Conservation (phyloP, 1,139 yeast species). For the Candida buenavistaensis region DNA sequence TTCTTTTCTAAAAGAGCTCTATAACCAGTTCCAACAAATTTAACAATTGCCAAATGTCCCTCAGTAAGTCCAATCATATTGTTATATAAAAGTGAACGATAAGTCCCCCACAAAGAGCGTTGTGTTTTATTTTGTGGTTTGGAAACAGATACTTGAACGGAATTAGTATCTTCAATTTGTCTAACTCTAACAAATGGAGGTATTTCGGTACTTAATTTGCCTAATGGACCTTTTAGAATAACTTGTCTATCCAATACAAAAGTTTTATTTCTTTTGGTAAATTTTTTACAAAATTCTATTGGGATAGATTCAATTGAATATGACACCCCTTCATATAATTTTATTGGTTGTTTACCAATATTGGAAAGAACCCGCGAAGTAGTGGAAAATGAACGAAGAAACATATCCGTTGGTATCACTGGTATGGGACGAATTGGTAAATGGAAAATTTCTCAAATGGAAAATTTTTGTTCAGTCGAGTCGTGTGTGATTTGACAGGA, state of each 20-base stretch:
- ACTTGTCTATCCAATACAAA: conserved; percentile 61
- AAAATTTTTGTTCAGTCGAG: not conserved
- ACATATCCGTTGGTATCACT: not conserved
- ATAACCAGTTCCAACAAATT: conserved; percentile 96
- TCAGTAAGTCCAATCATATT: conserved; percentile 85
- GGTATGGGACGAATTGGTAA: too few species aligned
- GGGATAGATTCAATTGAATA: conserved; percentile 40
- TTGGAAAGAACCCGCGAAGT: conserved; percentile 33
- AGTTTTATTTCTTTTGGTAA: conserved; percentile 68
- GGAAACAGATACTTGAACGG: conserved; percentile 54
- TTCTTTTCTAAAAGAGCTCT: conserved; percentile 71
- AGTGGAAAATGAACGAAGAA: conserved; percentile 22
- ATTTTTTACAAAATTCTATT: conserved; percentile 48
- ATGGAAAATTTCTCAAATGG: not conserved
- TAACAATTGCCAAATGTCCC: conserved; percentile 85
- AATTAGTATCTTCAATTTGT: conserved; percentile 24
- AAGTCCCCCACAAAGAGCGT: conserved; percentile 94
- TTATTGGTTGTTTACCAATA: conserved; percentile 44
- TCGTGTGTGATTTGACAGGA: conserved; percentile 1
- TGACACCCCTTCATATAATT: conserved; percentile 31
- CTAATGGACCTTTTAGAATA: conserved; percentile 80
- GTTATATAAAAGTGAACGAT: conserved; percentile 76
- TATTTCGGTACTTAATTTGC: conserved; percentile 59
- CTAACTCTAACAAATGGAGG: conserved; percentile 68
- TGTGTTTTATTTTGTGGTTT: conserved; percentile 66